Evolutionary conservation across 306 rosid genomes (phyloP).

Genomic region (Sophora flavescens): DNA sequence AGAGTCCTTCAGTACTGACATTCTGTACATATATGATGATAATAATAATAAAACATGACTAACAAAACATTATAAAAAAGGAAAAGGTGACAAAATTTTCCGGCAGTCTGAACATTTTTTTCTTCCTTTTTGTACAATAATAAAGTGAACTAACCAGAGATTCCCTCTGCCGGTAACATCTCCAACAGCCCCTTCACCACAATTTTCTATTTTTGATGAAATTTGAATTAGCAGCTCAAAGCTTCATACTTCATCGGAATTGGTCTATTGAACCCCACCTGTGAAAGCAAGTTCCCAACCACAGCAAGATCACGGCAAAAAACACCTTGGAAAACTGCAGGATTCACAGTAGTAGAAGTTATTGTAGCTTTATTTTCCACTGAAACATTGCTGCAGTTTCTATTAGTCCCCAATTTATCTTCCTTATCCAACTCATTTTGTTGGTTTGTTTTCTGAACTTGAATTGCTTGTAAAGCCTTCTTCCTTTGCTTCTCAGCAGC

Average conservation of each 20-base stretch:
- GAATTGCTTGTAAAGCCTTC: constrained; percentile 57
- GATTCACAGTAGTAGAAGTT: constrained; percentile 49
- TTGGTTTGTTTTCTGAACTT: constrained; percentile 56
- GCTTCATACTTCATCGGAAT: constrained; percentile 90
- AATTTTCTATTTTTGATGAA: constrained; percentile 20
- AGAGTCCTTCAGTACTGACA: constrained; percentile 52
- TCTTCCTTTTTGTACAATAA: constrained; percentile 71
- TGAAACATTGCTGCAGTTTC: constrained; percentile 8
- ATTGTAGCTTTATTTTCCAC: constrained; percentile 47
- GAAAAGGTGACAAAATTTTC: constrained; percentile 78
- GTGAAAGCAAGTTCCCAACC: constrained; percentile 85
- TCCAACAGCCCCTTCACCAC: constrained; percentile 40
- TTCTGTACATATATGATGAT: constrained; percentile 68
- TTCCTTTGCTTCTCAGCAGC: constrained; percentile 77
- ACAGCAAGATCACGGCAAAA: constrained; percentile 88
- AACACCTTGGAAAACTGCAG: constrained; percentile 76
- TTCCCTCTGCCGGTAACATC: constrained; percentile 58
- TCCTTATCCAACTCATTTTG: constrained; percentile 40
- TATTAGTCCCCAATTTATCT: constrained; percentile 20
- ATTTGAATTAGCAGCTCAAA: constrained; percentile 68
- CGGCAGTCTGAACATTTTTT: constrained; percentile 56
- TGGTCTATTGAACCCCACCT: constrained; percentile 79
- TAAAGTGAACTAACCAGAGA: constrained; percentile 51
- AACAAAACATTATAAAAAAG: constrained; percentile 32
- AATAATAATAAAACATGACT: constrained; percentile 39